These are phyloP conservation scores for Solanum chiquidenum DNA, from an alignment of 257 asterid species.

Conservation along the genomic window DNA sequence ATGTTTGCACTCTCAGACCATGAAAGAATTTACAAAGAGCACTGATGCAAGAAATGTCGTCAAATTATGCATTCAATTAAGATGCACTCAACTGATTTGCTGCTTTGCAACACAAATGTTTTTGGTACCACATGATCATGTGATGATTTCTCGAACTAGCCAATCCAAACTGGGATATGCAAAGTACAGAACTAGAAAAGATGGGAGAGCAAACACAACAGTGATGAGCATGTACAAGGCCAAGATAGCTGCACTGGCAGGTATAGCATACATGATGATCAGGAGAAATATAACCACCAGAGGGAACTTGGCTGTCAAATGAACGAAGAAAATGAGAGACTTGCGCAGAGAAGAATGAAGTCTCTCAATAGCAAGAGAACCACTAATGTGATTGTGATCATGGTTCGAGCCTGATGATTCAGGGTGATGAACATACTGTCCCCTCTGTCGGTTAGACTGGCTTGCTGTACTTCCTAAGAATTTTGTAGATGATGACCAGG, in stretches of 20 bases:
- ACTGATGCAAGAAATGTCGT: neutral
- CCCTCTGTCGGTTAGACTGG: constrained; percentile 29
- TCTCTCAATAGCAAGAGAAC: constrained; percentile 38
- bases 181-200: constrained; percentile 76
- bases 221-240: constrained; percentile 73
- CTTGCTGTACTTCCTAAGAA: constrained; percentile 18
- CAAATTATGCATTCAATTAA: neutral
- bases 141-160: constrained; percentile 81
- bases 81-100: neutral
- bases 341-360: constrained; percentile 46
- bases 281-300: constrained; percentile 68
- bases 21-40: neutral
- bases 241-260: constrained; percentile 84
- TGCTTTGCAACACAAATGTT: neutral
- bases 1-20: neutral
- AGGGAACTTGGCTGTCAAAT: constrained; percentile 80
- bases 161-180: constrained; percentile 95
- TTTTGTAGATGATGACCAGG: constrained; percentile 38
- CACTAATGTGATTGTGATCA: constrained; percentile 13
- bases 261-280: constrained; percentile 63
- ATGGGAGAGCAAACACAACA: constrained; percentile 67
- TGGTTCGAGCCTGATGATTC: constrained; percentile 38
- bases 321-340: constrained; percentile 60
- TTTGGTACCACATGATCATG: constrained; percentile 12
- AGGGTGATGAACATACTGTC: constrained; percentile 12